These are phyloP conservation scores for Pichia sp. DNA, from an alignment of 1,139 yeast species.

Conservation along the genomic window DNA sequence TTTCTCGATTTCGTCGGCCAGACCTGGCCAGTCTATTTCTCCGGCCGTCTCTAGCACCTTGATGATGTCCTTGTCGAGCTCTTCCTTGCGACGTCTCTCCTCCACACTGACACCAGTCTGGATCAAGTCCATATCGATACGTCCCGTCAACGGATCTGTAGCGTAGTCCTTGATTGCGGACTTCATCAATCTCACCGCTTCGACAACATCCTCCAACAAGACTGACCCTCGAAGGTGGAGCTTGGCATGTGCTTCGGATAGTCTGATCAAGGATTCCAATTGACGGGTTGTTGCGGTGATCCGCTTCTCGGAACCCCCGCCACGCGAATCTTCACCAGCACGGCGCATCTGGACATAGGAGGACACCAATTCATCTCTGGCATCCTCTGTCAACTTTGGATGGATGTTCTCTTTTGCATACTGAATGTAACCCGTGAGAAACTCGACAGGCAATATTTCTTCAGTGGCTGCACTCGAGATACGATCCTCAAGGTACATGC, in stretches of 20 bases:
- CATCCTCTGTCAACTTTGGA: slow-evolving; percentile 75
- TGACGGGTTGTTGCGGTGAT: slow-evolving; percentile 98
- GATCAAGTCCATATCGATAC: slow-evolving; percentile 94
- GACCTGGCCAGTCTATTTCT: slow-evolving; percentile 56
- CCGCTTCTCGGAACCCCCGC: slow-evolving; percentile 67
- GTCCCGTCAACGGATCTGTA: slow-evolving; percentile 93
- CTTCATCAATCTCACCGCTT: slow-evolving; percentile 87
- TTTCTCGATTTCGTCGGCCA: slow-evolving; percentile 56
- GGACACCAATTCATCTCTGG: slow-evolving; percentile 78
- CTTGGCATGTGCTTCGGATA: slow-evolving; percentile 95
- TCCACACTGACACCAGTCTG: slow-evolving; percentile 94
- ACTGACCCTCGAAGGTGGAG: slow-evolving; percentile 78
- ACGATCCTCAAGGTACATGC: slow-evolving; percentile 83
- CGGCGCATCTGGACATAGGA: slow-evolving; percentile 92
- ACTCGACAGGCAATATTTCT: slow-evolving; percentile 79
- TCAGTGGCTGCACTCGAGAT: slow-evolving; percentile 66
- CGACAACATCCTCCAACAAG: slow-evolving; percentile 78
- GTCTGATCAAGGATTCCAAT: slow-evolving; percentile 89
- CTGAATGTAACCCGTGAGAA: slow-evolving; percentile 81
- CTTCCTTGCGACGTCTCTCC: slow-evolving; percentile 76
- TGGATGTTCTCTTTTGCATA: slow-evolving; percentile 81
- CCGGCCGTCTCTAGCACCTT: slow-evolving; percentile 40
- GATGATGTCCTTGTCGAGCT: slow-evolving; percentile 59
- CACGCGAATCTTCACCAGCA: slow-evolving; percentile 83
- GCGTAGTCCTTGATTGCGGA: slow-evolving; percentile 97